Percentiles rank a stretch among this genome's conserved stretches.
phyloP scores from a whole-genome alignment of 106 monocot species.

The Iris macrosiphon region DNA sequence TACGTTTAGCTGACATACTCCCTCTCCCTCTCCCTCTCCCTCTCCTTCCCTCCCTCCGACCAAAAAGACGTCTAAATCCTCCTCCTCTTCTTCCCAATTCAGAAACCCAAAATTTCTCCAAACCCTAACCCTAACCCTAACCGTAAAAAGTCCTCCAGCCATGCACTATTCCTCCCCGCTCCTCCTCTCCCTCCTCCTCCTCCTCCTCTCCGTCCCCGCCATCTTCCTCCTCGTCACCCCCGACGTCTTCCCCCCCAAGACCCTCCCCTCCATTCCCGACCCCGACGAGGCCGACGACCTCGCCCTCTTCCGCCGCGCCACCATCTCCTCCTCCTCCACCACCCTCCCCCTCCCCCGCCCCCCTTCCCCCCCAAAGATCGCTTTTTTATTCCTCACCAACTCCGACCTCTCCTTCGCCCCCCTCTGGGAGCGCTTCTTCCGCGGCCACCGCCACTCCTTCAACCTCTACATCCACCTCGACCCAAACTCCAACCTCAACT shows the following conservation, averaged over 20 bases:
- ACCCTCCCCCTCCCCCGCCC: slow-evolving; percentile 15
- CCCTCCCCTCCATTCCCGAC: slow-evolving; percentile 9
- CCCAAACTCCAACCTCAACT: slow-evolving; percentile 18
- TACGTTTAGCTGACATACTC: too few species aligned
- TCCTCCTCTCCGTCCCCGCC: slow-evolving; percentile 5
- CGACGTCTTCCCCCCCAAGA: slow-evolving; percentile 8
- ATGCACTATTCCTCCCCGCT: slow-evolving; percentile 1
- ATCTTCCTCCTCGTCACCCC: slow-evolving; percentile 16
- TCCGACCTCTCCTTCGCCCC: slow-evolving; percentile 67
- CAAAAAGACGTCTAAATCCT: too few species aligned
- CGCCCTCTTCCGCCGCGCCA: slow-evolving; percentile 32
- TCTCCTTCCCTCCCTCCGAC: too few species aligned
- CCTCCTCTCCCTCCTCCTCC: slow-evolving; percentile 7
- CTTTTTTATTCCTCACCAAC: slow-evolving; percentile 80
- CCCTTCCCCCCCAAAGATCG: slow-evolving; percentile 48
- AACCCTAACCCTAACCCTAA: too few species aligned
- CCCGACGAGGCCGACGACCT: slow-evolving; percentile 32
- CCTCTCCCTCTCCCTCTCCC: too few species aligned
- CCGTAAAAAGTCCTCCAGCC: too few species aligned
- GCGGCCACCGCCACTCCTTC: slow-evolving; percentile 32
- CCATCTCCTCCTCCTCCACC: slow-evolving; percentile 6
- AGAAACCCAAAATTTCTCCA: too few species aligned
- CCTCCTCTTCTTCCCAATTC: too few species aligned
- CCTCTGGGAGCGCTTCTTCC: slow-evolving; percentile 73
- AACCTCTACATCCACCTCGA: slow-evolving; percentile 70